phyloP scores from a whole-genome alignment of 202 grass and related monocot species.

The Setaria italica region DNA sequence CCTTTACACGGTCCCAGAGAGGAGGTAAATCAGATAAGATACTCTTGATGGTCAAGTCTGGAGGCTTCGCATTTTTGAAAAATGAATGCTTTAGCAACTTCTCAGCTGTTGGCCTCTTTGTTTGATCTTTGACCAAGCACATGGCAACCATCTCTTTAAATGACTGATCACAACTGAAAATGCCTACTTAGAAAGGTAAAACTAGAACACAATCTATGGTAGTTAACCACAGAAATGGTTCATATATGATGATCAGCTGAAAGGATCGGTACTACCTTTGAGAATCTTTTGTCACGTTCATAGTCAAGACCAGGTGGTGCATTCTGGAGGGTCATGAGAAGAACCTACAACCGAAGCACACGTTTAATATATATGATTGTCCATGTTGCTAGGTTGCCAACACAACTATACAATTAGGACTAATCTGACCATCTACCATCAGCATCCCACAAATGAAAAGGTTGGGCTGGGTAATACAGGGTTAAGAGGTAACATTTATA shows the following conservation, averaged over 20 bases:
- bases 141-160: conserved; percentile 99
- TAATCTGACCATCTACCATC: conserved; percentile 11
- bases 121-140: conserved; percentile 99
- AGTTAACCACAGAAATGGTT: conserved; percentile 30
- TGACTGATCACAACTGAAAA: conserved; percentile 88
- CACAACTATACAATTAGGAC: conserved; percentile 7
- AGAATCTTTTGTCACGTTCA: conserved; percentile 96
- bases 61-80: conserved; percentile 93
- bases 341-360: conserved; percentile 69
- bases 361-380: conserved; percentile 18
- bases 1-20: conserved; percentile 94
- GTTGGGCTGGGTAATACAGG: neutral
- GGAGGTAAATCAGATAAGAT: conserved; percentile 89
- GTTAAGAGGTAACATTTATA: neutral
- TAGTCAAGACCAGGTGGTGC: conserved; percentile 99
- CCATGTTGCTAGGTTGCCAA: neutral
- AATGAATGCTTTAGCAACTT: conserved; percentile 97
- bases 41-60: conserved; percentile 82
- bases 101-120: conserved; percentile 96
- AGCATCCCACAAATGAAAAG: neutral
- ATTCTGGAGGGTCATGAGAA: conserved; percentile 99
- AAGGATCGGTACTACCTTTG: conserved; percentile 91
- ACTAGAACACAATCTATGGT: conserved; percentile 38
- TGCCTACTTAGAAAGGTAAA: conserved; percentile 64
- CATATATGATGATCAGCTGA: conserved; percentile 45